Percentiles rank a stretch among this genome's conserved stretches.
These are phyloP conservation scores for Curvularia eragrostidis DNA, from an alignment of 2,329 filamentous ascomycete genomes.

Conservation along the genomic window DNA sequence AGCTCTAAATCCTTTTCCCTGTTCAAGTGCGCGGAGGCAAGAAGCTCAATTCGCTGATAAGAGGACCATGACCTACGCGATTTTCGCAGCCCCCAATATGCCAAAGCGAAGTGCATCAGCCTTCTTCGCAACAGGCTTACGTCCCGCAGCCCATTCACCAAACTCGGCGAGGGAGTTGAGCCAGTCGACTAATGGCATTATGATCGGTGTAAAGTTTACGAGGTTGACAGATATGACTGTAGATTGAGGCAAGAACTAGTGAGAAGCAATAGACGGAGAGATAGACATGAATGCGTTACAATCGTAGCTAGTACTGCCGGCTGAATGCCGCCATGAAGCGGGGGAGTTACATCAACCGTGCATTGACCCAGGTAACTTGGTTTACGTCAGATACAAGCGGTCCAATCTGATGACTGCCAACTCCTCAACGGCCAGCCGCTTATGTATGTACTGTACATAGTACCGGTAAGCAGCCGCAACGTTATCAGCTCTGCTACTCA, in stretches of 20 bases:
- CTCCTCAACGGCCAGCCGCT: background rate
- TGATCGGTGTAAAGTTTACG: background rate
- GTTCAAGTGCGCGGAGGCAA: background rate
- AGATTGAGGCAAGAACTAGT: background rate
- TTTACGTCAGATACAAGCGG: background rate
- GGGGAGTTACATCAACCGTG: background rate
- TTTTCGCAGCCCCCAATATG: constrained; percentile 46
- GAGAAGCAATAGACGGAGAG: background rate
- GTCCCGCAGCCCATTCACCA: constrained; percentile 16
- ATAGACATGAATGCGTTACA: background rate
- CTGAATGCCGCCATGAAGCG: background rate
- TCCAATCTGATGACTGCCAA: background rate
- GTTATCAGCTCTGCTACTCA: background rate
- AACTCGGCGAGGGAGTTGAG: constrained; percentile 17
- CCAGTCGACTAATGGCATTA: constrained; percentile 7
- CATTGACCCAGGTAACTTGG: background rate
- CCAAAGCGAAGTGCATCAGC: constrained; percentile 42
- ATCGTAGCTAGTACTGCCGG: background rate
- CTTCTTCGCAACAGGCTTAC: constrained; percentile 20
- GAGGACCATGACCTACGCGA: constrained; percentile 34
- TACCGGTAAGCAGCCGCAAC: background rate
- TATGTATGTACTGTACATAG: background rate
- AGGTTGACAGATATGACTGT: background rate
- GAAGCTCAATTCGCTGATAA: background rate
- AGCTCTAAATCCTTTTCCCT: background rate